These are phyloP conservation scores for Plasmodium chabaudi DNA, from an alignment of 169 alveolate genomes.

Conservation along the genomic window DNA sequence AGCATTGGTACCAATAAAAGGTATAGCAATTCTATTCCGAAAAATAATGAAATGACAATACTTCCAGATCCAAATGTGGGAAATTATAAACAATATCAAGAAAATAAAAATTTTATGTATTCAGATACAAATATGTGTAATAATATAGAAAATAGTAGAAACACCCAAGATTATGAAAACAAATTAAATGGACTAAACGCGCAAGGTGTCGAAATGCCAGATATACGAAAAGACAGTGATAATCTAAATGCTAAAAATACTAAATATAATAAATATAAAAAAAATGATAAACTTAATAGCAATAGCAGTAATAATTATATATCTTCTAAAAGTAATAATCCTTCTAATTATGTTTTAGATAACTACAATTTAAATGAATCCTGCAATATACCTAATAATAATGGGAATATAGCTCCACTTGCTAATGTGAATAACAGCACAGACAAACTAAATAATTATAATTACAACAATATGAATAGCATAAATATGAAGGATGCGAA, in stretches of 20 bases:
- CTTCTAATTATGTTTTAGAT: not conserved
- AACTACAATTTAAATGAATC: constrained; percentile 9
- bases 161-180: not conserved
- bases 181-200: not conserved
- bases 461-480: constrained; percentile 7
- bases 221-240: too few species aligned
- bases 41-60: too few species aligned
- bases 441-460: constrained; percentile 3
- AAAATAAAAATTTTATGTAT: constrained; percentile 3
- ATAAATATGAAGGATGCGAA: constrained; percentile 27
- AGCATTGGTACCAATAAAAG: too few species aligned
- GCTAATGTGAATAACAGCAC: constrained; percentile 6
- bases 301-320: not conserved
- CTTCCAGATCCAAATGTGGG: not conserved
- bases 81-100: constrained; percentile 1
- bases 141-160: not conserved
- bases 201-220: too few species aligned
- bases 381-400: constrained; percentile 9
- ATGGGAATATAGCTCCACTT: not conserved
- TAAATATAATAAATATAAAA: too few species aligned
- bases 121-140: constrained; percentile 8
- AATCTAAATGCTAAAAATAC: too few species aligned
- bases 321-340: too few species aligned
- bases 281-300: too few species aligned
- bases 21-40: too few species aligned